Conservation (phyloP, 2,329 filamentous ascomycete species). For the Aspergillus floridensis region DNA sequence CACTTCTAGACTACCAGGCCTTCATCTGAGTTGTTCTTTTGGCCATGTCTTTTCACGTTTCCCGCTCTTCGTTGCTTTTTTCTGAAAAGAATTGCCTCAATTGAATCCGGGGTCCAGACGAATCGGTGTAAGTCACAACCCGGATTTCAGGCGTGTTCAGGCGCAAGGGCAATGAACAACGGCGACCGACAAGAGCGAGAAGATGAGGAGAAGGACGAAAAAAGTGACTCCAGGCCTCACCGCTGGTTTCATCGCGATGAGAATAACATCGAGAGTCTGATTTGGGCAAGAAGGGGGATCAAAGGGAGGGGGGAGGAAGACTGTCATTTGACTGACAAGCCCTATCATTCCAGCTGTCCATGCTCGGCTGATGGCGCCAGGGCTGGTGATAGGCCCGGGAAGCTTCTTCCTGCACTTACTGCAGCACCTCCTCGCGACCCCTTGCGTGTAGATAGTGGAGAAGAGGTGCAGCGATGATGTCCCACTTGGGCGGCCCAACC, state of each 20-base stretch:
- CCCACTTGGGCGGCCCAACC: slow-evolving; percentile 16
- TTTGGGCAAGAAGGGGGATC: slow-evolving; percentile 1
- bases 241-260: slow-evolving; percentile 14
- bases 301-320: slow-evolving; percentile 4
- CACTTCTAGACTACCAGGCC: neutral
- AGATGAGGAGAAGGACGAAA: neutral
- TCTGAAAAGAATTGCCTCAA: neutral
- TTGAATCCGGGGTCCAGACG: neutral
- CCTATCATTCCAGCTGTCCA: slow-evolving; percentile 18
- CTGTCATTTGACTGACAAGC: slow-evolving; percentile 16
- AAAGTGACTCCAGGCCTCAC: slow-evolving; percentile 16
- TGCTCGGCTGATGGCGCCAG: slow-evolving; percentile 18
- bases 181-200: neutral
- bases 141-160: slow-evolving; percentile 1
- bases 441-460: slow-evolving; percentile 22
- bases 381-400: slow-evolving; percentile 22
- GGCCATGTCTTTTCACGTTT: neutral
- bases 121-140: slow-evolving; percentile 3
- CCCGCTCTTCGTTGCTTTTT: neutral
- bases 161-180: slow-evolving; percentile 5
- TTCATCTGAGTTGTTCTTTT: neutral
- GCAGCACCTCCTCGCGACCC: slow-evolving; percentile 18
- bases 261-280: neutral
- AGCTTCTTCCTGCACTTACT: slow-evolving; percentile 19
- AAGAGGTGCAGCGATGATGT: slow-evolving; percentile 9